phyloP scores from a whole-genome alignment of 192 early-diverging fungal species.

The Coemansia sp. region DNA sequence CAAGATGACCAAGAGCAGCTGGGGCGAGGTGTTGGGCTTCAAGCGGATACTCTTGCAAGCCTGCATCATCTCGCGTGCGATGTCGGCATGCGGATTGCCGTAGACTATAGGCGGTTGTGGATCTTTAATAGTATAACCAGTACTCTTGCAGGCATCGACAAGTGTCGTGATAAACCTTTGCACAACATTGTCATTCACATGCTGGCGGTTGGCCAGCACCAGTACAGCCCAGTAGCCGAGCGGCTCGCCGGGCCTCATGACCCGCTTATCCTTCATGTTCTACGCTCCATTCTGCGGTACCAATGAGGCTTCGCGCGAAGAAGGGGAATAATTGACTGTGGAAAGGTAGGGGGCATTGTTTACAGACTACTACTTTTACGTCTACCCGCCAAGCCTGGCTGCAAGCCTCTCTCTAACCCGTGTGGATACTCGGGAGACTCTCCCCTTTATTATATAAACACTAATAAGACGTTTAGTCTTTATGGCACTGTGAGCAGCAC shows the following conservation, averaged over 20 bases:
- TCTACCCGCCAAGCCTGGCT: too few relatives aligned
- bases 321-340: constrained; percentile 64
- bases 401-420: too few relatives aligned
- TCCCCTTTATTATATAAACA: too few relatives aligned
- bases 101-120: constrained; percentile 51
- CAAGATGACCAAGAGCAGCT: constrained; percentile 84
- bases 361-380: too few relatives aligned
- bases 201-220: constrained; percentile 64
- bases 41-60: constrained; percentile 71
- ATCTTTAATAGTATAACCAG: constrained; percentile 65
- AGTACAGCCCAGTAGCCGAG: constrained; percentile 65
- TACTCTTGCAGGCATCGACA: constrained; percentile 70
- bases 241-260: constrained; percentile 66
- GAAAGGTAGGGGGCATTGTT: too few relatives aligned
- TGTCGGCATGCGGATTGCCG: constrained; percentile 63
- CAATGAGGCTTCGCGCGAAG: constrained; percentile 54
- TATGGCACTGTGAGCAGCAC: too few relatives aligned
- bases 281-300: constrained; percentile 76
- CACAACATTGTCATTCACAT: constrained; percentile 57
- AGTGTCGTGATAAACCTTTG: constrained; percentile 77
- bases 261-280: constrained; percentile 84
- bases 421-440: too few relatives aligned
- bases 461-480: too few relatives aligned
- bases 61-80: constrained; percentile 68
- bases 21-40: constrained; percentile 62